Conservation (phyloP, 805 yeast genomes). For the Candida anglica region DNA sequence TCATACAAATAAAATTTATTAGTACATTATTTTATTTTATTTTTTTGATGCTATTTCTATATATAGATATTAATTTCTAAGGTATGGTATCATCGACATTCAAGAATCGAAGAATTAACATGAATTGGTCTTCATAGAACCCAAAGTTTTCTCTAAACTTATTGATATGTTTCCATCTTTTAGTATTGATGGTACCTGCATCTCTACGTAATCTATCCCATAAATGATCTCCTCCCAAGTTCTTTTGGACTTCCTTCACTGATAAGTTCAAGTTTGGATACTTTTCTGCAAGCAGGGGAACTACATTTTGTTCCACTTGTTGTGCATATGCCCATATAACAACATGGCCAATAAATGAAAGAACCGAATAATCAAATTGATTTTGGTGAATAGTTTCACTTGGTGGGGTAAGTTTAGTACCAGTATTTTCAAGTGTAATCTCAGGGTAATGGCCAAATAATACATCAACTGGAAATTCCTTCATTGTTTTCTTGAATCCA, state of each 20-base stretch:
- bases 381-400: slow-evolving; percentile 29
- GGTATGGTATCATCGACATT: slow-evolving; percentile 20
- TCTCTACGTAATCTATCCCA: slow-evolving; percentile 36
- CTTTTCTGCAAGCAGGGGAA: slow-evolving; percentile 10
- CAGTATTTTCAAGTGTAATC: slow-evolving; percentile 26
- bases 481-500: slow-evolving; percentile 26
- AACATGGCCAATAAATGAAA: slow-evolving; percentile 35
- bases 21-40: not conserved
- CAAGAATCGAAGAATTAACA: slow-evolving; percentile 32
- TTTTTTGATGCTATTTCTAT: not conserved
- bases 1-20: not conserved
- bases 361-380: slow-evolving; percentile 33
- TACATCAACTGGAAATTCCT: slow-evolving; percentile 21
- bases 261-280: slow-evolving; percentile 16
- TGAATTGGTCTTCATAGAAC: slow-evolving; percentile 37
- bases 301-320: slow-evolving; percentile 1
- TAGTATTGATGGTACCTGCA: slow-evolving; percentile 28
- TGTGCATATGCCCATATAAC: slow-evolving; percentile 28
- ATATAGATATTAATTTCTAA: too few species aligned
- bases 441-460: slow-evolving; percentile 26
- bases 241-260: slow-evolving; percentile 11
- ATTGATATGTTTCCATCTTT: slow-evolving; percentile 39
- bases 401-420: slow-evolving; percentile 32
- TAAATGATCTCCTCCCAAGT: slow-evolving; percentile 36
- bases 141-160: slow-evolving; percentile 33